Evolutionary conservation across 2,329 filamentous ascomycete genomes (phyloP), one percentile per base, ranked within the genome.

Genomic region (Trichoderma aggressivum): DNA sequence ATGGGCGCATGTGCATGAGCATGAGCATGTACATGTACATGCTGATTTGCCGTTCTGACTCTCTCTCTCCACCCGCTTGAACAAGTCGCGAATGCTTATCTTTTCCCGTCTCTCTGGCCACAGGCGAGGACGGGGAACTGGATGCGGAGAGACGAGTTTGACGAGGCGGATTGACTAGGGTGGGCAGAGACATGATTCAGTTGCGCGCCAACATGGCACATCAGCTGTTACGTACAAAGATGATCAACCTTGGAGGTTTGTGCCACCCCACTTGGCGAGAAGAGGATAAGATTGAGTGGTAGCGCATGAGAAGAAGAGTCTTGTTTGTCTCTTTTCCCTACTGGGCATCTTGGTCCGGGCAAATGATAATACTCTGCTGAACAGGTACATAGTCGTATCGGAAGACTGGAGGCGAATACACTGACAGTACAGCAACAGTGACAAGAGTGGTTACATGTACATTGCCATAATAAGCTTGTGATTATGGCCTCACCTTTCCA

Each of bases 151-250:
- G 36, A 11, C 7, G n/a, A n/a, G n/a, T n/a, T n/a, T n/a, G n/a
- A n/a, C n/a, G 26, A 18, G 36, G 7, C 14, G 21, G 50, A 36
- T 28, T 26, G 55, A 34, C 55, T 39, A 39, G 64, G 64, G 64
- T 68, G 53, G 53, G 64, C 34, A 32, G 34, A 47, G 43, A 68
- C 64, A 68, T 47, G 64, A 68, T 59, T 68, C 64, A 68, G 64
- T 68, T 34, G 36, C 64, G 34, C 55, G 36, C 26, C 26, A 67
- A 43, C 55, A 36, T 30, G 18, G 24, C 55, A 28, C 64, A 24
- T 39, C 26, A 59, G 32, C 55, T 68, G 64, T 68, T 68, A 68
- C 64, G 64, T 59, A 68, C 64, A 59, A 68, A 68, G 64, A 68
- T 68, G 53, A 58, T 59, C 53, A 63, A 50, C 60, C 12, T 18